Conservation (phyloP, 1,139 yeast genomes). For the Candida smagusa region DNA sequence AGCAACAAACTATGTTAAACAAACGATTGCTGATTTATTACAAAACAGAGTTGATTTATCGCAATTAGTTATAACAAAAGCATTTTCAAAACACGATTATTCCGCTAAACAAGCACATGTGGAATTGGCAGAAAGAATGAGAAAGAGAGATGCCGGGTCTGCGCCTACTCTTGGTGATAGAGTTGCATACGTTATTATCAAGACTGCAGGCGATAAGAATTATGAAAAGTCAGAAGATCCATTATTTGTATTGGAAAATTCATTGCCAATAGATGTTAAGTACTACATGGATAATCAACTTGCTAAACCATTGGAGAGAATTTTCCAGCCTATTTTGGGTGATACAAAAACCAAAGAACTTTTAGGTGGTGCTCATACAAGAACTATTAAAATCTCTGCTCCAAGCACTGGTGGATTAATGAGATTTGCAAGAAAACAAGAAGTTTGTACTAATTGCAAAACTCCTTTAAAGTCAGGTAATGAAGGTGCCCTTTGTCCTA, state of each 20-base stretch:
- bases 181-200: slow-evolving; percentile 92
- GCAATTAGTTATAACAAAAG: slow-evolving; percentile 90
- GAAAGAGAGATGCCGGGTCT: slow-evolving; percentile 93
- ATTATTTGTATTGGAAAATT: slow-evolving; percentile 83
- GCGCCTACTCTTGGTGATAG: slow-evolving; percentile 98
- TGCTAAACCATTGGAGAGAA: slow-evolving; percentile 87
- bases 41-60: slow-evolving; percentile 93
- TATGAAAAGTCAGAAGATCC: slow-evolving; percentile 98
- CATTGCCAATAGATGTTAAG: slow-evolving; percentile 90
- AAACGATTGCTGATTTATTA: slow-evolving; percentile 82
- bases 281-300: slow-evolving; percentile 92
- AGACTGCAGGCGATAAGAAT: slow-evolving; percentile 77
- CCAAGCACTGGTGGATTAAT: slow-evolving; percentile 77
- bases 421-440: slow-evolving; percentile 89
- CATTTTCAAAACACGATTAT: slow-evolving; percentile 84
- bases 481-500: slow-evolving; percentile 77
- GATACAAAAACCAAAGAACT: slow-evolving; percentile 78
- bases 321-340: slow-evolving; percentile 93
- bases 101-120: slow-evolving; percentile 97
- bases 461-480: slow-evolving; percentile 67
- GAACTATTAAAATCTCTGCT: slow-evolving; percentile 67
- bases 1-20: slow-evolving; percentile 82
- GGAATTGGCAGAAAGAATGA: slow-evolving; percentile 93
- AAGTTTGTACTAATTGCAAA: slow-evolving; percentile 83
- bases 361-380: slow-evolving; percentile 77